A percentile compares a stretch with the other conserved stretches of the same genome.
phyloP scores from a whole-genome alignment of 2,329 filamentous ascomycete species.

The Tolypocladium paradoxum region DNA sequence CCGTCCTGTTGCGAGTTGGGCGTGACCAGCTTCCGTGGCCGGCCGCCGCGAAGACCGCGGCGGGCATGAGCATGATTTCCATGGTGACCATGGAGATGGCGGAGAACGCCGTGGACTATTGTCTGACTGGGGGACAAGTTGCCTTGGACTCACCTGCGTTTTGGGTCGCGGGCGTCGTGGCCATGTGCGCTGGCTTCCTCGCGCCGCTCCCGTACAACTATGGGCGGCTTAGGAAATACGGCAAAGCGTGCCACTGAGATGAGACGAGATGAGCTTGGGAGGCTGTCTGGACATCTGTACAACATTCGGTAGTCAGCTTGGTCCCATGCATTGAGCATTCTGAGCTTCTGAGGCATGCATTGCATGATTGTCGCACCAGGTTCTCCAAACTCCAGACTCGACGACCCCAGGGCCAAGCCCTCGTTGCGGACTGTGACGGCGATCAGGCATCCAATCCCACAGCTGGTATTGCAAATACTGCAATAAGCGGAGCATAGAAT shows the following conservation, averaged over 20 bases:
- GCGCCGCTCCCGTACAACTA: slow-evolving; percentile 45
- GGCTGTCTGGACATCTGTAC: not conserved
- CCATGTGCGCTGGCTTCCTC: slow-evolving; percentile 32
- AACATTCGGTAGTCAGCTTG: not conserved
- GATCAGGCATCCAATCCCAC: not conserved
- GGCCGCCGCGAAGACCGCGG: slow-evolving; percentile 36
- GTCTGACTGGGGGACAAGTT: slow-evolving; percentile 40
- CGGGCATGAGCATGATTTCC: slow-evolving; percentile 48
- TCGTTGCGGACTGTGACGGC: not conserved
- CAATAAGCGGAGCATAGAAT: not conserved
- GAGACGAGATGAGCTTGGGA: not conserved
- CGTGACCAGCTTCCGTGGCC: slow-evolving; percentile 36
- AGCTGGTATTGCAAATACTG: not conserved
- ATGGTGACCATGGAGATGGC: slow-evolving; percentile 48
- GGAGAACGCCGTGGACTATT: slow-evolving; percentile 44
- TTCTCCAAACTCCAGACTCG: not conserved
- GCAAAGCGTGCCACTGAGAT: slow-evolving; percentile 34
- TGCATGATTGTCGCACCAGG: not conserved
- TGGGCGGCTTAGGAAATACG: slow-evolving; percentile 33
- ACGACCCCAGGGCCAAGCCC: not conserved
- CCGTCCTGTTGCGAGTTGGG: slow-evolving; percentile 35
- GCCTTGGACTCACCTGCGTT: slow-evolving; percentile 34
- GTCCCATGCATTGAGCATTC: not conserved
- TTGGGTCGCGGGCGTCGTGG: slow-evolving; percentile 37
- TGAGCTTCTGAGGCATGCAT: not conserved